These are phyloP conservation scores for Hyphopichia buzzinii DNA, from an alignment of 1,139 yeast genomes.

Conservation along the genomic window DNA sequence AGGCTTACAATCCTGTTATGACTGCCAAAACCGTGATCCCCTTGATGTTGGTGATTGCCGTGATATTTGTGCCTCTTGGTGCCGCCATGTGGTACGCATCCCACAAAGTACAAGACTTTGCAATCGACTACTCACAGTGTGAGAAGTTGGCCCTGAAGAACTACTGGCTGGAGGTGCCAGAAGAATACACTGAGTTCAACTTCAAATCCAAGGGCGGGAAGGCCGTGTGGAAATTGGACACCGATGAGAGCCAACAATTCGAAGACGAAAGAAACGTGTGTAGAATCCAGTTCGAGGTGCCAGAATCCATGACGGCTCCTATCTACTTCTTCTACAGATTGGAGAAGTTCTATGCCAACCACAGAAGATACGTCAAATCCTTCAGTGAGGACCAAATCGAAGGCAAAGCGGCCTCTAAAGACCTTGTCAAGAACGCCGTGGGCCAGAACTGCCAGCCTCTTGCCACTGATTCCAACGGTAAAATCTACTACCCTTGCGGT, in stretches of 20 bases:
- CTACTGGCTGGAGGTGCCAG: conserved; percentile 61
- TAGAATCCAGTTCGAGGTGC: conserved; percentile 73
- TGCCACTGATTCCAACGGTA: conserved; percentile 51
- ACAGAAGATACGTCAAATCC: conserved; percentile 88
- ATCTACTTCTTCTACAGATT: conserved; percentile 77
- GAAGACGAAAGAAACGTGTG: conserved; percentile 66
- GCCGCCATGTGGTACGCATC: conserved; percentile 87
- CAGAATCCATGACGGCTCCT: conserved; percentile 71
- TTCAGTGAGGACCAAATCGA: conserved; percentile 87
- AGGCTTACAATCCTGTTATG: conserved; percentile 64
- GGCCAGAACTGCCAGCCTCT: conserved; percentile 92
- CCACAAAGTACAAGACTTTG: conserved; percentile 70
- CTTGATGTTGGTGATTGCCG: conserved; percentile 67
- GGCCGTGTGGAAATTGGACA: conserved; percentile 56
- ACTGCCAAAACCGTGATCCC: conserved; percentile 92
- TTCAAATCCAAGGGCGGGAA: conserved; percentile 36
- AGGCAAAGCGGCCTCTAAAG: conserved; percentile 63
- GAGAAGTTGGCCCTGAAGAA: conserved; percentile 52
- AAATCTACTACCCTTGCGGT: conserved; percentile 71
- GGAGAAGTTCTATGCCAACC: conserved; percentile 86
- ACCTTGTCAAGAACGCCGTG: conserved; percentile 58
- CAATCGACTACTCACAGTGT: conserved; percentile 82
- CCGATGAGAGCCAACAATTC: conserved; percentile 49
- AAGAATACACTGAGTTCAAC: conserved; percentile 48
- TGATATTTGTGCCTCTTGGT: conserved; percentile 88